Evolutionary conservation across 23 red algal genomes (phyloP), one percentile per base, ranked within the genome.

Genomic region (Chondrus crispus): DNA sequence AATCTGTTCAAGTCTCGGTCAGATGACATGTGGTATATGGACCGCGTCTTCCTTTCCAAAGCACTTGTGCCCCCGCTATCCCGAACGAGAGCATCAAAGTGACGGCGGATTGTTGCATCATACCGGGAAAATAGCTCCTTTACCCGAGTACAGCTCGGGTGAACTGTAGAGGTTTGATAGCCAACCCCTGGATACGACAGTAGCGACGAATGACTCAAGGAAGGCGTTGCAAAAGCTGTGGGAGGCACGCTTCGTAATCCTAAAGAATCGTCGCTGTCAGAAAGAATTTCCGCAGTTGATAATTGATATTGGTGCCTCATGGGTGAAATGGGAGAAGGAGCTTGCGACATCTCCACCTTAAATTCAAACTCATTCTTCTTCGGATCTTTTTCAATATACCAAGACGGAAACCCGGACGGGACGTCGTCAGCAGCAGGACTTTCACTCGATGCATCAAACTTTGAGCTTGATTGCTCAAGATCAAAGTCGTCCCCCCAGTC

Each of bases 401-500:
- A 90, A 38, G 68, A 55, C 9, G 87, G 87, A 81, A 78, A 75
- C 46, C 41, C 54, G 35, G 87, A 30, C 13, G 86, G 87, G 8
- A 22, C 60, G 26, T 66, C 60, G 9, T 66, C 60, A 22, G 35
- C 60, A 12, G 60, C 35, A 29, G 47, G 52, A 46, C 62, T 45
- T 26, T 37, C 71, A 46, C 38, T 46, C 9, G 38, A 46, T 35
- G n/a, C 44, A 12, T 77, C 71, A 32, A 32, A 32, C 8, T 32
- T 22, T 0, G 71, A 42, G 38, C 44, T 77, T 19, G 64, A 51
- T 39, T 79, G 69, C 44, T 93, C 92, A 66, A 94, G 57, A 44
- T 88, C 81, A 76, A 94, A 94, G 52, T 94, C 92, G 53, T 88
- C 92, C 20, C 68, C 92, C 92, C 92, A 94, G 33, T 94, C 92